Percentiles rank a stretch among this genome's conserved stretches.
Evolutionary conservation across 2,329 filamentous ascomycete genomes (phyloP).

Genomic region (Ceratocystis papillata): DNA sequence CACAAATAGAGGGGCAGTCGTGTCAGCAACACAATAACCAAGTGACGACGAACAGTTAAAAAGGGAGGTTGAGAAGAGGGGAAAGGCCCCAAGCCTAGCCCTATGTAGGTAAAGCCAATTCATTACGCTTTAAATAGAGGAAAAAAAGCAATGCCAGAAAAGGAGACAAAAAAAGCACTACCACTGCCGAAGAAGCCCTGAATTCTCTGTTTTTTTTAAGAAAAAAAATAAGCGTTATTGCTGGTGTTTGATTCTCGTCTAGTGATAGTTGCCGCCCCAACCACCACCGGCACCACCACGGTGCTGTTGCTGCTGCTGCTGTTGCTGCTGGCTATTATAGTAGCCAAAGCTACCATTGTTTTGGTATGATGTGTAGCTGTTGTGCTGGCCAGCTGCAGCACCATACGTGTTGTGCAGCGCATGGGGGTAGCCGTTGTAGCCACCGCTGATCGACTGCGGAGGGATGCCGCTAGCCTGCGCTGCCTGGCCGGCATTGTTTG

Average conservation of each 20-base stretch:
- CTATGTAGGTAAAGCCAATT: too few relatives aligned
- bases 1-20: background rate
- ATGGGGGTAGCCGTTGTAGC: constrained; percentile 40
- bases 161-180: background rate
- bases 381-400: constrained; percentile 40
- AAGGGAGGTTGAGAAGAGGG: background rate
- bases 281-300: constrained; percentile 34
- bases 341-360: constrained; percentile 39
- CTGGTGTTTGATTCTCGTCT: constrained; percentile 24
- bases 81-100: too few relatives aligned
- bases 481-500: constrained; percentile 40
- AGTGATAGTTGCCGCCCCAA: constrained; percentile 52
- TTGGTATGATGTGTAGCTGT: constrained; percentile 44
- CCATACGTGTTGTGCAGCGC: constrained; percentile 47
- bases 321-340: constrained; percentile 35
- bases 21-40: too few relatives aligned
- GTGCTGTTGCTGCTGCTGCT: constrained; percentile 31
- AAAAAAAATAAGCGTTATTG: constrained; percentile 6
- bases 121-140: background rate
- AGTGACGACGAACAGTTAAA: constrained; percentile 2
- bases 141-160: background rate
- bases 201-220: background rate
- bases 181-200: background rate
- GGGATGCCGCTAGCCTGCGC: constrained; percentile 42
- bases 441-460: constrained; percentile 47